These are phyloP conservation scores for Microsporum ferrugineum DNA, from an alignment of 2,329 filamentous ascomycete genomes.

Conservation along the genomic window DNA sequence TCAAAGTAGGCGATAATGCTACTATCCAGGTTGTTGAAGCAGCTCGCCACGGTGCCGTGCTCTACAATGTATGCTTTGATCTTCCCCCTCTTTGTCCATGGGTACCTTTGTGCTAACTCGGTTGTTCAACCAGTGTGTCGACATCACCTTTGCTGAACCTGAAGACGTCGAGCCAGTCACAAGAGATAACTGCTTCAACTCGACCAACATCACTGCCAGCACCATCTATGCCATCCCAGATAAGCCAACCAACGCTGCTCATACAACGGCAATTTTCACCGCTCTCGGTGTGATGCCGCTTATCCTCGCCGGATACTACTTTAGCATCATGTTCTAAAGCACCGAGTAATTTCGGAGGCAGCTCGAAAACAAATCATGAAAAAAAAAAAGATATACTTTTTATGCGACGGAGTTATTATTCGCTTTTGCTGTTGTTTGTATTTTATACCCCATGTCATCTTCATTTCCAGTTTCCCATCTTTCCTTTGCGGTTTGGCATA, in stretches of 20 bases:
- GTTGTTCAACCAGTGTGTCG: slow-evolving; percentile 81
- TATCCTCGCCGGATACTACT: slow-evolving; percentile 16
- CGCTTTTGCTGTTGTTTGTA: not conserved
- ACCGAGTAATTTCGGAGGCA: not conserved
- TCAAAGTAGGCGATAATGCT: slow-evolving; percentile 72
- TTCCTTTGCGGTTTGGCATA: not conserved
- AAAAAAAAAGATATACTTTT: not conserved
- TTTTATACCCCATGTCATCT: not conserved
- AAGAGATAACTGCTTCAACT: slow-evolving; percentile 79
- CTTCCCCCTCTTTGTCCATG: not conserved
- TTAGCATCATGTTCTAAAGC: not conserved
- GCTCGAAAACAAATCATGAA: not conserved
- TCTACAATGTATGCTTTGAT: slow-evolving; percentile 58
- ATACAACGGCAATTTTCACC: slow-evolving; percentile 7
- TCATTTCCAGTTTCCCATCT: not conserved
- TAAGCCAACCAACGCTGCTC: slow-evolving; percentile 6
- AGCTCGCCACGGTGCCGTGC: slow-evolving; percentile 68
- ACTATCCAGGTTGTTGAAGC: slow-evolving; percentile 81
- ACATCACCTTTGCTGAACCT: slow-evolving; percentile 81
- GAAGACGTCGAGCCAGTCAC: slow-evolving; percentile 58
- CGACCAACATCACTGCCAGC: slow-evolving; percentile 50
- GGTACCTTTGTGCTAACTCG: slow-evolving; percentile 36
- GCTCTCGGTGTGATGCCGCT: slow-evolving; percentile 19
- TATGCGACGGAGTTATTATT: not conserved
- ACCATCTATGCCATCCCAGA: slow-evolving; percentile 10